Conservation (phyloP, 371 early-diverging fungal species). For the Coemansia sp. region DNA sequence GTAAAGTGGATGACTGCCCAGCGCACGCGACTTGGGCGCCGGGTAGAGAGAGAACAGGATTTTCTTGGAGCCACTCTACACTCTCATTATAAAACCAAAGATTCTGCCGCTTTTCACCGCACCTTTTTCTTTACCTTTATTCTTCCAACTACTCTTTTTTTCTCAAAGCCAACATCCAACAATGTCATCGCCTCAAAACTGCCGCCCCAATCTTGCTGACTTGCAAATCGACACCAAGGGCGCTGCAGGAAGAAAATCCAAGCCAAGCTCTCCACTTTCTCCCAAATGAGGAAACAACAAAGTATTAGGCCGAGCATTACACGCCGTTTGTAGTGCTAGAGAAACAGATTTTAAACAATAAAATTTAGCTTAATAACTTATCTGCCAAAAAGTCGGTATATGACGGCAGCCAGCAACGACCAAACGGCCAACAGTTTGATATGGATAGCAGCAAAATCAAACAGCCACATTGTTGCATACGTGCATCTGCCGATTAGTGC, state of each 20-base stretch:
- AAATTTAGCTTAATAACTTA: neutral
- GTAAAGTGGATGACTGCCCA: no score
- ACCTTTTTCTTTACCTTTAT: neutral
- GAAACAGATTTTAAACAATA: neutral
- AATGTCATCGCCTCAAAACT: neutral
- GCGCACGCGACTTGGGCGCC: no score
- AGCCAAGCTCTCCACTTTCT: no score
- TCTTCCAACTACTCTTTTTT: no score
- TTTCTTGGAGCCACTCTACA: neutral
- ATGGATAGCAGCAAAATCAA: slow-evolving; percentile 19
- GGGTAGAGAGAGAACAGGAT: neutral
- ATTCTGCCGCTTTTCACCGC: neutral
- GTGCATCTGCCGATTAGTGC: slow-evolving; percentile 32
- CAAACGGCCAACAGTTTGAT: slow-evolving; percentile 18
- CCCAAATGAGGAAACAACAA: no score
- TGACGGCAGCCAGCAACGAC: slow-evolving; percentile 11
- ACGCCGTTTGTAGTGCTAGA: no score
- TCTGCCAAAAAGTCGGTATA: slow-evolving; percentile 8
- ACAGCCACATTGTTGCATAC: slow-evolving; percentile 27
- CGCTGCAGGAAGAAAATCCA: no score
- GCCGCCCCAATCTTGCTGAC: neutral
- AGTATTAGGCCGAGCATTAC: no score
- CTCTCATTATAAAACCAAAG: neutral
- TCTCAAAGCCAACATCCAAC: no score
- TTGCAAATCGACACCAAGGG: no score